Evolutionary conservation across 2,329 filamentous ascomycete species (phyloP), one percentile per base, ranked within the genome.

Genomic region (Neonectria ditissima): DNA sequence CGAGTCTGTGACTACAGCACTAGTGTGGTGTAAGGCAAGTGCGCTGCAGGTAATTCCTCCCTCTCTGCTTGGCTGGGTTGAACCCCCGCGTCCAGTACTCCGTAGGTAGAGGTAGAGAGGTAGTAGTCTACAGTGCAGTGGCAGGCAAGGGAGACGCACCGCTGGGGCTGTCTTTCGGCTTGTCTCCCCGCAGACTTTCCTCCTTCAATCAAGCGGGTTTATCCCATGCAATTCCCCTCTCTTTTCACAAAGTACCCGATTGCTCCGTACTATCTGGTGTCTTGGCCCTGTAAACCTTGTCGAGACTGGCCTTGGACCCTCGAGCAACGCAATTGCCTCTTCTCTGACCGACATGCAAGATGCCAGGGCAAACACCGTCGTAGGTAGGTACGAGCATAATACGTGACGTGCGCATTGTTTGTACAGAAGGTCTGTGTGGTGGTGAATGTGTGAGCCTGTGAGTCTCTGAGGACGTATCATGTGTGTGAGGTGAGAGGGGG

Each of bases 281-380:
- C 43, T 44, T 55, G 60, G 32, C 55, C 60, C 20, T 47, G 60
- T 26, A 63, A 63, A 59, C 60, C 44, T 63, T 63, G 60, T 58
- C 44, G 30, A 20, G n/a, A 43, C 41, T 52, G 55, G 53, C 50
- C 45, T 32, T 48, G 52, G 55, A 26, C 34, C 32, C 4, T 51
- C 7, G n/a, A 41, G 22, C 28, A 26, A 44, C 18, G 55, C 26
- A 16, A 44, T 44, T 52, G 45, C 44, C 45, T 59, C 28, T 47
- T 45, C 24, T 32, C 13, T 32, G 47, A 47, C 55, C 52, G 55
- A 52, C 18, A 28, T 48, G 52, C 45, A 50, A 14, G 43, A 22
- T 37, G 52, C 47, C 37, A 59, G n/a, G 9, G 37, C 24, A 52
- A 48, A 59, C 54, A 39, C 22, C 18, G 24, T 45, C 58, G 59